phyloP scores from a whole-genome alignment of 148 eudicot genomes.

The Vaccinium macrocarpon region DNA sequence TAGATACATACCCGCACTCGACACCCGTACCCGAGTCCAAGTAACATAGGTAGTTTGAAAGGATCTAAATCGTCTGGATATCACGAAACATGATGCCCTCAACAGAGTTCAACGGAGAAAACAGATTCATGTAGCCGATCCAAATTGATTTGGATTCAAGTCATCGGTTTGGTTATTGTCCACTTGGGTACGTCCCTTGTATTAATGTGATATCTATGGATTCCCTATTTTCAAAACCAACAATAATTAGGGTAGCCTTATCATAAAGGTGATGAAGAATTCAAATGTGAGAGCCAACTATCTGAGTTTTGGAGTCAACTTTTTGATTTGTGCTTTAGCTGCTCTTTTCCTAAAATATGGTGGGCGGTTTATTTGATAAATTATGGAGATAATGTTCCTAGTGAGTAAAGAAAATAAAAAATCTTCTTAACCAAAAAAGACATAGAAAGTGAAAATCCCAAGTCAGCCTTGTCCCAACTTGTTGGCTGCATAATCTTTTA shows the following conservation, averaged over 20 bases:
- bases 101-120: background rate
- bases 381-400: background rate
- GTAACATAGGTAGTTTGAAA: too few relatives aligned
- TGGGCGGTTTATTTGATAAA: background rate
- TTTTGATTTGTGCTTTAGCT: background rate
- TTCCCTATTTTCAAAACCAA: background rate
- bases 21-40: too few relatives aligned
- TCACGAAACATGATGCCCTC: background rate
- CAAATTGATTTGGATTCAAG: background rate
- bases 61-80: background rate
- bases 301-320: background rate
- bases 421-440: background rate
- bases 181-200: background rate
- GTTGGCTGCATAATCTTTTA: background rate
- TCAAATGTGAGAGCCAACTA: background rate
- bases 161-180: background rate
- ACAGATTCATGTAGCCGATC: background rate
- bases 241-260: background rate
- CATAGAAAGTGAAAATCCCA: background rate
- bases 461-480: background rate
- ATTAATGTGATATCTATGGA: background rate
- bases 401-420: background rate
- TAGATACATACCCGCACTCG: too few relatives aligned
- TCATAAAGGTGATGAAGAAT: background rate
- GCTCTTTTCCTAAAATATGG: background rate